Evolutionary conservation across 2,329 filamentous ascomycete genomes (phyloP), one percentile per base, ranked within the genome.

Genomic region (Acrodontium crateriforme): DNA sequence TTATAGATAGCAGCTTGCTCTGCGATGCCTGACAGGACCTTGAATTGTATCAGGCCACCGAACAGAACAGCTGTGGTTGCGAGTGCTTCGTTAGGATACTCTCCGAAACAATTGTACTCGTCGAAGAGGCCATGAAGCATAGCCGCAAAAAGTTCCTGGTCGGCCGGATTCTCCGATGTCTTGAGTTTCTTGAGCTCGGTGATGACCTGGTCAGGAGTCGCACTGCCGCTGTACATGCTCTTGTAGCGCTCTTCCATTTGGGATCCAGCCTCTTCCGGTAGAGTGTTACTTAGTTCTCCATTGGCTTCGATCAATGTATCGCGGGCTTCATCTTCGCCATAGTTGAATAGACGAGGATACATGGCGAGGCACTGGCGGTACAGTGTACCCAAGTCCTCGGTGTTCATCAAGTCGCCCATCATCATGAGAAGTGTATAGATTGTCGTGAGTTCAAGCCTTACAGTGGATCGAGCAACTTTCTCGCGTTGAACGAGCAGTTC

Each of bases 41-140:
- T 84, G 58, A 83, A 89, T 28, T 85, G 85, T 46, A 98, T 93
- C 6, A 49, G 25, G 16, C 87, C 89, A 30, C 89, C 89, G 51
- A 98, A 98, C 16, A 98, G 69, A 7, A 98, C 85, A 3, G 89
- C 87, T 1, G 89, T 98, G 8, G 87, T 95, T 6, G 87, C 87
- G 27, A 98, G 62, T 5, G 89, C 89, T 48, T 94, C 87, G n/a
- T 94, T 65, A 0, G 91, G 91, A 53, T 98, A 98, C 47, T 91
- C 85, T 21, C 79, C 73, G 51, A 94, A 98, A 48, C 93, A 91
- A 30, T 78, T 78, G 52, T 94, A 98, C 59, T 98, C 89, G 45
- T 98, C 89, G 44, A 98, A 94, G 3, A 98, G 63, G 1, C 89
- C 89, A 47, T 94, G 85, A 18, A 98, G 92, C 84, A 98, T 98